Base-by-base conservation (phyloP, 805 yeast genomes). In the Yamadazyma paraphyllophila region DNA sequence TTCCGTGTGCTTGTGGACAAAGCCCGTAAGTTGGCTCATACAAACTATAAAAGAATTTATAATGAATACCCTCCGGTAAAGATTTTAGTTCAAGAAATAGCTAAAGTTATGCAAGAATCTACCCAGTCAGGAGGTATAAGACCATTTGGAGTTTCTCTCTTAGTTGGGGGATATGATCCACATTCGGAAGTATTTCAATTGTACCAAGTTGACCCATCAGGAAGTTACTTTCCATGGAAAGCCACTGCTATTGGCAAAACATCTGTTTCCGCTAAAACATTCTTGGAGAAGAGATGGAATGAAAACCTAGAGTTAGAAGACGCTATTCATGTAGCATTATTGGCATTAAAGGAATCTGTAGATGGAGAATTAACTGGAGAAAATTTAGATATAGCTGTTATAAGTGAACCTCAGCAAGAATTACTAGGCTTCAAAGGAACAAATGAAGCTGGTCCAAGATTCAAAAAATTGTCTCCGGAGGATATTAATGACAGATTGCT, bases 181-280 rank as follows among this genome's bases (percentile, higher is more conserved):
- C 81, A 77, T 56, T 75, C 80, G 12, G 82, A 82, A 25, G 55
- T 54, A 30, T 91, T 80, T 66, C 87, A 87, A 62, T 75, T 94
- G 49, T 94, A 94, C 66, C 99, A 94, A 69, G 96, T 94, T 39
- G 99, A 94, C 70, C 99, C 99, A 4, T 86, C 96, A 3, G 99
- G 99, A 8, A 83, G 97, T 34, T 94, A 85, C 66, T 94, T 88
- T 77, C 98, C 99, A 8, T 94, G 99, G 99, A 94, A 92, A 69
- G 99, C 99, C 32, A 92, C 99, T 3, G 98, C 99, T 17, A 94
- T 94, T 58, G 99, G 99, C 53, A 91, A 90, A 63, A 96, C 97
- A 20, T 83, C 97, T 3, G 82, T 82, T 36, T 88, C 96, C n/a
- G 99, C 98, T 30, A 94, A 95, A 74, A 92, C 98, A 1, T 94